phyloP scores from a whole-genome alignment of 495 filamentous ascomycete genomes.

The Aspergillus cavernicola region DNA sequence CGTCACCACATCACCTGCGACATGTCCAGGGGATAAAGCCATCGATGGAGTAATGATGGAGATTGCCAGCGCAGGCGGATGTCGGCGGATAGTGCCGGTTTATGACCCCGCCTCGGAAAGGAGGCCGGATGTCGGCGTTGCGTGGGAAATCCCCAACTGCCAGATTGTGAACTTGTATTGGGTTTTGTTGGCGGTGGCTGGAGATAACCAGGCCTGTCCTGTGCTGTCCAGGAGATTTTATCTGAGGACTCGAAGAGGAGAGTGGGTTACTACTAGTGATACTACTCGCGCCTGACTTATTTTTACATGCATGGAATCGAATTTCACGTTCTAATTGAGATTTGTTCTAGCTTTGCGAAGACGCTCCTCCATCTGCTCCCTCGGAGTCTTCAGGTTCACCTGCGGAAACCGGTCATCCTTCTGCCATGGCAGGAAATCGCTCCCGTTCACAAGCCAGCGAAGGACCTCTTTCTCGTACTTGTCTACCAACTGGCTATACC shows the following conservation, averaged over 20 bases:
- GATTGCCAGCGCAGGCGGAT: background rate
- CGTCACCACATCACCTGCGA: background rate
- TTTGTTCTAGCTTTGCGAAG: background rate
- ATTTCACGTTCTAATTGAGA: background rate
- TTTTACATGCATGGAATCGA: no score
- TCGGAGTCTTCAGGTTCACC: slow-evolving; percentile 20
- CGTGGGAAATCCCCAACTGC: no score
- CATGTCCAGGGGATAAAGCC: background rate
- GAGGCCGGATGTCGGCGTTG: background rate
- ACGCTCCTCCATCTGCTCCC: slow-evolving; percentile 18
- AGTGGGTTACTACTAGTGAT: no score
- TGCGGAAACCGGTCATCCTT: slow-evolving; percentile 22
- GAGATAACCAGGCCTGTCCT: no score
- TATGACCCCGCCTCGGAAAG: background rate
- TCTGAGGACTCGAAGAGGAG: no score
- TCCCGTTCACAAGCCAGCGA: slow-evolving; percentile 17
- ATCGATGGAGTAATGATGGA: background rate
- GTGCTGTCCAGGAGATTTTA: no score
- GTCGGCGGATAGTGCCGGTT: background rate
- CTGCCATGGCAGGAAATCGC: slow-evolving; percentile 18
- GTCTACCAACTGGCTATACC: slow-evolving; percentile 5
- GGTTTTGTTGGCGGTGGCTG: no score
- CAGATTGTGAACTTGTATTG: no score
- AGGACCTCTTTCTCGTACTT: slow-evolving; percentile 21
- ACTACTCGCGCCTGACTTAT: no score